Evolutionary conservation across 2,329 filamentous ascomycete species (phyloP).

Genomic region (Microsporum ferrugineum): DNA sequence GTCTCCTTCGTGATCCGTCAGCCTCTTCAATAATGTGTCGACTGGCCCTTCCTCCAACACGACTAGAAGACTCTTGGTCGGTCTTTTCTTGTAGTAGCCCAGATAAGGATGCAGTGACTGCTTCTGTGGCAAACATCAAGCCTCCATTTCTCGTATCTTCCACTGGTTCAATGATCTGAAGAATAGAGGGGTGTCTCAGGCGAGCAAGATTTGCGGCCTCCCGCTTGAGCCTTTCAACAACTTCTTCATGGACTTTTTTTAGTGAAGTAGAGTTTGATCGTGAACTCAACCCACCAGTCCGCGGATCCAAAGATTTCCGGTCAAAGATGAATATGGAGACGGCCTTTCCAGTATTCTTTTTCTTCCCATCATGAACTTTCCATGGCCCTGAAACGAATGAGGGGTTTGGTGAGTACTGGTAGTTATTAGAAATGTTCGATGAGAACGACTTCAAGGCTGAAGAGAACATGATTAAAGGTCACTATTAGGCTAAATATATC

Average conservation of each 20-base stretch:
- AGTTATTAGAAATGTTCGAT: constrained; percentile 87
- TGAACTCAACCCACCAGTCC: constrained; percentile 49
- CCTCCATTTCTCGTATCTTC: constrained; percentile 88
- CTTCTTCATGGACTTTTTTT: constrained; percentile 76
- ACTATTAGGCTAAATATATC: neutral
- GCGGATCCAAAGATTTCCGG: constrained; percentile 66
- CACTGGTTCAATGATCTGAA: constrained; percentile 88
- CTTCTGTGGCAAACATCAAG: constrained; percentile 89
- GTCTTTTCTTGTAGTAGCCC: constrained; percentile 79
- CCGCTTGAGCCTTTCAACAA: constrained; percentile 79
- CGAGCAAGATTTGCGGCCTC: constrained; percentile 82
- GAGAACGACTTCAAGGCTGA: constrained; percentile 87
- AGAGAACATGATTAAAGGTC: constrained; percentile 64
- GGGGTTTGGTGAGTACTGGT: constrained; percentile 63
- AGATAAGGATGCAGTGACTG: constrained; percentile 77
- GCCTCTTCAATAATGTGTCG: constrained; percentile 71
- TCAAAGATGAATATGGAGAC: constrained; percentile 95
- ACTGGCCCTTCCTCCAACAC: constrained; percentile 58
- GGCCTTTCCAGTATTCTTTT: constrained; percentile 80
- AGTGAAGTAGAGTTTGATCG: constrained; percentile 55
- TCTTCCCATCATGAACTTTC: constrained; percentile 96
- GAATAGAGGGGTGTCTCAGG: constrained; percentile 77
- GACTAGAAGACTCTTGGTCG: constrained; percentile 61
- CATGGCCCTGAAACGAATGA: constrained; percentile 80
- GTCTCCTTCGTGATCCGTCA: constrained; percentile 58